Base-by-base conservation (phyloP, 768 basidiomycete species). In the Rhodotorula graminis region DNA sequence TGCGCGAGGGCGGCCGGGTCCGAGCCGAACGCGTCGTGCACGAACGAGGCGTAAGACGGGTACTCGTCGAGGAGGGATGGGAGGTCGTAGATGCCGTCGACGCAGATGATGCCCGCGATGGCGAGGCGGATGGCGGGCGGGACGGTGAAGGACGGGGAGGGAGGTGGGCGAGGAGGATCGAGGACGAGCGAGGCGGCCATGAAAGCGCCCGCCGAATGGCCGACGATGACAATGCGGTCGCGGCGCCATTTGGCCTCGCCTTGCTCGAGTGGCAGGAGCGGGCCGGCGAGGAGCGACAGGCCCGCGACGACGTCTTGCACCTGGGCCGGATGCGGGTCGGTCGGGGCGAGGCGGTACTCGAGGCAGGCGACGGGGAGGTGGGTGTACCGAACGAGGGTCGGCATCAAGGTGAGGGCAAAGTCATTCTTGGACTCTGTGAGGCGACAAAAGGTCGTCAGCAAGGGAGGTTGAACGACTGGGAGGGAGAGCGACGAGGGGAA, bases 61-160 rank as follows among this genome's bases (percentile, higher is more conserved):
- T 79, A 79, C 56, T 79, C 78, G 47, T 37, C 60, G 49, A 79
- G 52, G 56, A 79, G 66, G 40, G 68, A 57, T 18, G 57, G 58
- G 27, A 79, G 67, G 64, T 78, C 77, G 61, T 76, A 77, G 56
- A 79, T 79, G 37, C 77, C 78, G 55, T 77, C 78, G 49, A 78
- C 62, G 70, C 71, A 72, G 25, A 73, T 62, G n/a, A 73, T 56
- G 42, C 61, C 66, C 21, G 14, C 15, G 47, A 76, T 57, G 18
- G 69, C 42, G 31, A 27, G 53, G 12, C 73, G 65, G 9, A 74
- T 29, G 0, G 16, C 0, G 11, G 37, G 0, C 16, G 67, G 64
- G 25, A 73, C 72, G 3, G 55, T 25, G 64, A 69, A 73, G 10
- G 71, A 64, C 3, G 47, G 65, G 1, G 33, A 2, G 14, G n/a